Percentiles rank a stretch among this genome's conserved stretches.
These are phyloP conservation scores for Blakeslea trispora DNA, from an alignment of 371 early-diverging fungal species.

Conservation along the genomic window DNA sequence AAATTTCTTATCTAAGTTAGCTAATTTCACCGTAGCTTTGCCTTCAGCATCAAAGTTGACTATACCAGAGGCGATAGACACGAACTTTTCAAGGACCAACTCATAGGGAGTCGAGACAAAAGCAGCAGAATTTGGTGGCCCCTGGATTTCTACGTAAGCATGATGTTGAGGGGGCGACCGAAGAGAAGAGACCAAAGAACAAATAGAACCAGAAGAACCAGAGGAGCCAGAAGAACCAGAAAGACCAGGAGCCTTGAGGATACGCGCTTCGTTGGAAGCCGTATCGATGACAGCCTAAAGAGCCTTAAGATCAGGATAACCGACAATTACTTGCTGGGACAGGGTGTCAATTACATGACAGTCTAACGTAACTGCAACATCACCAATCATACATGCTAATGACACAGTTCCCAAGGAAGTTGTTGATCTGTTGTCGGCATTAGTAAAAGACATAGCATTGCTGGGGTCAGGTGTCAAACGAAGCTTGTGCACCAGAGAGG, in stretches of 20 bases:
- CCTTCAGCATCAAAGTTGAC: constrained; percentile 3
- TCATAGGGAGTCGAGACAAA: constrained; percentile 4
- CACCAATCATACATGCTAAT: background rate
- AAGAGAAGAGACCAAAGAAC: constrained; percentile 2
- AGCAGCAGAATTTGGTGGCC: background rate
- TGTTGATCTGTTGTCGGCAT: constrained; percentile 1
- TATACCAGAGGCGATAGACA: constrained; percentile 9
- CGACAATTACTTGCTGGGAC: constrained; percentile 3
- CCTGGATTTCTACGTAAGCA: constrained; percentile 7
- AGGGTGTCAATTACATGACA: constrained; percentile 12
- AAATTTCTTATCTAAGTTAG: background rate
- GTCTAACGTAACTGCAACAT: background rate
- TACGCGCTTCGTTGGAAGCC: constrained; percentile 1
- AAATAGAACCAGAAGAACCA: background rate
- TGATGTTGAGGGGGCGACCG: constrained; percentile 5
- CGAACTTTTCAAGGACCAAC: background rate
- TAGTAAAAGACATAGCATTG: background rate
- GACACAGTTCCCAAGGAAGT: constrained; percentile 1
- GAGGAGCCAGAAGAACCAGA: background rate
- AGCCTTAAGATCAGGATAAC: constrained; percentile 4
- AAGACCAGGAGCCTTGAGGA: background rate
- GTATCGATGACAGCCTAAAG: constrained; percentile 8
- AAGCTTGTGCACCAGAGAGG: background rate
- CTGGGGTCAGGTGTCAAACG: background rate
- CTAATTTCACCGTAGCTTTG: background rate